phyloP scores from a whole-genome alignment of 495 filamentous ascomycete species.

The Beverwykella pulmonaria region DNA sequence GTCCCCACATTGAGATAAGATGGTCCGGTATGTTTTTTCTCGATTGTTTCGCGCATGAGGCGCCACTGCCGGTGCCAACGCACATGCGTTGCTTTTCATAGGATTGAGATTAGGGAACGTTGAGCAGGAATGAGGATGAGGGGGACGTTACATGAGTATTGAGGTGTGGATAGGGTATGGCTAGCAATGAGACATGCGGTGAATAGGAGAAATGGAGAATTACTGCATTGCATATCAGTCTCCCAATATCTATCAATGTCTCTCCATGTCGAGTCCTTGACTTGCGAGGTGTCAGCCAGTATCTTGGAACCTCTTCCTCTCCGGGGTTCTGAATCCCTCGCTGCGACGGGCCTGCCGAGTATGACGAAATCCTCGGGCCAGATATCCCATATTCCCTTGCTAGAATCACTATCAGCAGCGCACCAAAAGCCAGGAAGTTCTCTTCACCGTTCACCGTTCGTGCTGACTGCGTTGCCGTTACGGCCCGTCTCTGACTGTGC shows the following conservation, averaged over 20 bases:
- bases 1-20: background rate
- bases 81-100: too few relatives aligned
- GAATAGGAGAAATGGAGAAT: background rate
- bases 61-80: conserved; percentile 11
- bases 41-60: conserved; percentile 3
- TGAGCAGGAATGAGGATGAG: background rate
- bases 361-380: too few relatives aligned
- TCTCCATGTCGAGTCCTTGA: too few relatives aligned
- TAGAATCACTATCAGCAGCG: background rate
- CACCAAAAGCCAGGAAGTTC: background rate
- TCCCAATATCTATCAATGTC: too few relatives aligned
- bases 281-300: too few relatives aligned
- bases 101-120: background rate
- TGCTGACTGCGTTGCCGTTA: conserved; percentile 15
- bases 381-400: too few relatives aligned
- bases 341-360: too few relatives aligned
- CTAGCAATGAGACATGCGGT: background rate
- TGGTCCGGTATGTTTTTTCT: background rate
- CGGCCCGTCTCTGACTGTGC: conserved; percentile 8
- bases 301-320: too few relatives aligned
- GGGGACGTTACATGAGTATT: conserved; percentile 10
- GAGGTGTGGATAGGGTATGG: background rate
- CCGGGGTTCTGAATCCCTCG: too few relatives aligned
- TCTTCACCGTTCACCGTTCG: conserved; percentile 2
- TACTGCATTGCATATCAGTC: background rate